These are phyloP conservation scores for Grosmannia penicillata DNA, from an alignment of 2,329 filamentous ascomycete genomes.

Conservation along the genomic window DNA sequence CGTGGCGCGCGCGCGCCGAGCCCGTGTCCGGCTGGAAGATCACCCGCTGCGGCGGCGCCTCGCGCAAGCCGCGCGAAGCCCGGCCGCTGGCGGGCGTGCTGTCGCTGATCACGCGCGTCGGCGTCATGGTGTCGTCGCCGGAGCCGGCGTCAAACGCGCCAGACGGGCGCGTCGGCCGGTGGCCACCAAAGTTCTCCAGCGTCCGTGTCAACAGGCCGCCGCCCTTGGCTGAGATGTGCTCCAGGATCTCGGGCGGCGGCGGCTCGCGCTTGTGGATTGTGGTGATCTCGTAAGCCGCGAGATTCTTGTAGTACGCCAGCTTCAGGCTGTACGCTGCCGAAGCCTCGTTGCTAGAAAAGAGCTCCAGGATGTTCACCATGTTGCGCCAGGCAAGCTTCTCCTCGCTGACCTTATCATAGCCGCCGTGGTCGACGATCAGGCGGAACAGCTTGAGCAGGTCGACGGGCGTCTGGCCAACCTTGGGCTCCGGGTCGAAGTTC, in stretches of 20 bases:
- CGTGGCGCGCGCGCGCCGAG: constrained; percentile 47
- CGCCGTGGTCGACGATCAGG: constrained; percentile 59
- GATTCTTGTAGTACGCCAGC: constrained; percentile 77
- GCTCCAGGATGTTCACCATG: constrained; percentile 61
- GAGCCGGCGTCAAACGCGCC: constrained; percentile 17
- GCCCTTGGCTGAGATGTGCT: constrained; percentile 75
- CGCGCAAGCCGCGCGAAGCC: constrained; percentile 52
- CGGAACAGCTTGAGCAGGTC: constrained; percentile 70
- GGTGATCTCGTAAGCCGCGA: constrained; percentile 75
- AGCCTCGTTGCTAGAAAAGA: constrained; percentile 59
- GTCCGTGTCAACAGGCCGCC: constrained; percentile 67
- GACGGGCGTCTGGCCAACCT: constrained; percentile 61
- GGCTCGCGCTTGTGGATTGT: constrained; percentile 66
- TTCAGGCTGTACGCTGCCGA: constrained; percentile 81
- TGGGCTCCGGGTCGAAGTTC: constrained; percentile 63
- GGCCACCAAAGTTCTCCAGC: constrained; percentile 50
- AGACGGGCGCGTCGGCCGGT: constrained; percentile 25
- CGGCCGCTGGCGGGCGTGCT: constrained; percentile 34
- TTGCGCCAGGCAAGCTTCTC: constrained; percentile 78
- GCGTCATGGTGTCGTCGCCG: constrained; percentile 44
- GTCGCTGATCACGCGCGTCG: constrained; percentile 34
- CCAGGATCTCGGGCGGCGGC: constrained; percentile 75
- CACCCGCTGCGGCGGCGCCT: constrained; percentile 72
- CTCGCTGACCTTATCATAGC: constrained; percentile 72
- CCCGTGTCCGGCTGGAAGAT: constrained; percentile 73